Evolutionary conservation across 176 grass and related monocot genomes (phyloP), one percentile per base, ranked within the genome.

Genomic region (Avena sativa): DNA sequence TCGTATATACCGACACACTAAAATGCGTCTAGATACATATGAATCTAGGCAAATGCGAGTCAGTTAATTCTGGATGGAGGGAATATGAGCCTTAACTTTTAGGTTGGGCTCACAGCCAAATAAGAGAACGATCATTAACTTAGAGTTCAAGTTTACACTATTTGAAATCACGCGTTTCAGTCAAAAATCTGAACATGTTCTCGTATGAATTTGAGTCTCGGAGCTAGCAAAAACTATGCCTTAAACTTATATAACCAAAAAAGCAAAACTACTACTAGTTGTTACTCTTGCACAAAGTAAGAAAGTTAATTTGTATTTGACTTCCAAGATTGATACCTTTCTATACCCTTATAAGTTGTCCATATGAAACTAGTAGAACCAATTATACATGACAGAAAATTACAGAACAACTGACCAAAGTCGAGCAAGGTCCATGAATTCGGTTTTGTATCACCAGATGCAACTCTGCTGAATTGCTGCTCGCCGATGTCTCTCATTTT

Each of bases 401-500:
- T 28, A 70, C 1, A 83, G 36, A 53, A 86, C 8, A 89, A 90
- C 87, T 91, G 72, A 81, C 97, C 97, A 36, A 96, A 98, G 87
- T 98, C 97, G 4, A 96, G 82, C 21, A 98, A 89, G 17, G 97
- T 96, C 97, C 97, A 98, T 74, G 97, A 92, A 62, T 98, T 98
- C 5, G 92, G 92, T 62, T 98, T 98, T 11, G 88, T 94, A 87
- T 98, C 97, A 88, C 93, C 97, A 80, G 90, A 91, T 56, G 92
- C 94, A 83, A 93, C 83, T 93, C 82, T 91, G 85, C 87, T 89
- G 13, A 99, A 99, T 78, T 99, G 85, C 85, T 93, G 68, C 87
- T 99, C 97, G 3, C 92, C 94, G 40, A 92, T 92, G 70, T 99
- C 94, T 86, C 97, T 96, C 88, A 94, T 94, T 75, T 88, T 96